phyloP scores from a whole-genome alignment of 2,329 filamentous ascomycete species.

The Chaetomium strumarium region DNA sequence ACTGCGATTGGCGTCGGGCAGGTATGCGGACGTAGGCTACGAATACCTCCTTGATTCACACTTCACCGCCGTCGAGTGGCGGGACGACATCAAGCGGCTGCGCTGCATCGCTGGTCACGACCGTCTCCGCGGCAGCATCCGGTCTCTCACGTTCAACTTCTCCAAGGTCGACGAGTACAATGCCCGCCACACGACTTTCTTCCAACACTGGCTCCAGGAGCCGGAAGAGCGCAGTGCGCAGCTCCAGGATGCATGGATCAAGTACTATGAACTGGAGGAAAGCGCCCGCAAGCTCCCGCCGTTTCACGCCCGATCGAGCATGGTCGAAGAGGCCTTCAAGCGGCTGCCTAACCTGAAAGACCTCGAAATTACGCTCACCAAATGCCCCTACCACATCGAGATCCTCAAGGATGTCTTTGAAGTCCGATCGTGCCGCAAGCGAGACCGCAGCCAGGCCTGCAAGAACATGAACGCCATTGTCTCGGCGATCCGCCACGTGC shows the following conservation, averaged over 20 bases:
- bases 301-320: slow-evolving; percentile 32
- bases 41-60: slow-evolving; percentile 37
- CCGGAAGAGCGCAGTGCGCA: slow-evolving; percentile 33
- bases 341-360: slow-evolving; percentile 35
- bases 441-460: slow-evolving; percentile 34
- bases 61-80: slow-evolving; percentile 41
- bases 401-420: slow-evolving; percentile 34
- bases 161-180: slow-evolving; percentile 38
- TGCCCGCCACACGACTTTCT: slow-evolving; percentile 32
- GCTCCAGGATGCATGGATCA: slow-evolving; percentile 33
- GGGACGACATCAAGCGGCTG: slow-evolving; percentile 40
- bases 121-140: slow-evolving; percentile 37
- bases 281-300: slow-evolving; percentile 31
- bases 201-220: slow-evolving; percentile 34
- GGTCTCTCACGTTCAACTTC: slow-evolving; percentile 41
- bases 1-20: slow-evolving; percentile 36
- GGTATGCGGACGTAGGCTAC: slow-evolving; percentile 38
- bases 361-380: slow-evolving; percentile 38
- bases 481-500: slow-evolving; percentile 33
- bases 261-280: slow-evolving; percentile 34
- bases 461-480: slow-evolving; percentile 37
- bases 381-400: slow-evolving; percentile 35
- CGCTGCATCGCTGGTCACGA: slow-evolving; percentile 39
- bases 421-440: slow-evolving; percentile 35
- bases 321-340: slow-evolving; percentile 36